These are phyloP conservation scores for Blepharisma japonicum DNA, from an alignment of 73 alveolate genomes.

Conservation along the genomic window DNA sequence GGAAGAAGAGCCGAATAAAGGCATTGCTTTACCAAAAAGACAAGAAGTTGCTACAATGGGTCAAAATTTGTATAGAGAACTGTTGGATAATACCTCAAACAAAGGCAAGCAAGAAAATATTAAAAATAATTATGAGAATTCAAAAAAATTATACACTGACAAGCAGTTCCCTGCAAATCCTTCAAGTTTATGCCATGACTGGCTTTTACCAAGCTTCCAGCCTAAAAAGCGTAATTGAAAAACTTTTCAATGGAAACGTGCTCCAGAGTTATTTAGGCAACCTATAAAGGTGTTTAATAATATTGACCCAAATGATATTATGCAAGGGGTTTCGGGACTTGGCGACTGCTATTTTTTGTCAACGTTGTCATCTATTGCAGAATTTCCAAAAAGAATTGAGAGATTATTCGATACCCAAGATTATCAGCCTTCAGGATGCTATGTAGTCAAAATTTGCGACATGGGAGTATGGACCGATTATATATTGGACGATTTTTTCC, in stretches of 20 bases:
- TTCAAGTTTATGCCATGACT: conserved; percentile 24
- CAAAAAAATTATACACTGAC: conserved; percentile 25
- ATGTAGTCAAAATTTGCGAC: conserved; percentile 74
- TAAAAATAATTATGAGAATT: neutral
- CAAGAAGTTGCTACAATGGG: neutral
- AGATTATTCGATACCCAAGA: conserved; percentile 62
- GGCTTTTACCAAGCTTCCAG: neutral
- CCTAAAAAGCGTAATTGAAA: neutral
- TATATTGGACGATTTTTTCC: conserved; percentile 91
- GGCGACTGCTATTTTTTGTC: conserved; percentile 83
- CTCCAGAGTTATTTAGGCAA: conserved; percentile 49
- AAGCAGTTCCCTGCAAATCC: conserved; percentile 34
- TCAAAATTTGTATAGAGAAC: neutral
- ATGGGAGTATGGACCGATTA: conserved; percentile 75
- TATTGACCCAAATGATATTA: conserved; percentile 67
- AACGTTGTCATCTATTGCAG: conserved; percentile 79
- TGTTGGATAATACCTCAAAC: neutral
- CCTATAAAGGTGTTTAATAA: conserved; percentile 43
- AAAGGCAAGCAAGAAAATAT: conserved; percentile 10
- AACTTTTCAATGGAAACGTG: conserved; percentile 53
- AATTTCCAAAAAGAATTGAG: conserved; percentile 63
- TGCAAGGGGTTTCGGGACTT: conserved; percentile 50
- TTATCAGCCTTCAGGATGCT: conserved; percentile 68
- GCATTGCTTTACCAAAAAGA: neutral
- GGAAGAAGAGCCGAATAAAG: no score